Evolutionary conservation across 441 rosid species (phyloP).

Genomic region (Dalechampia spathulata): DNA sequence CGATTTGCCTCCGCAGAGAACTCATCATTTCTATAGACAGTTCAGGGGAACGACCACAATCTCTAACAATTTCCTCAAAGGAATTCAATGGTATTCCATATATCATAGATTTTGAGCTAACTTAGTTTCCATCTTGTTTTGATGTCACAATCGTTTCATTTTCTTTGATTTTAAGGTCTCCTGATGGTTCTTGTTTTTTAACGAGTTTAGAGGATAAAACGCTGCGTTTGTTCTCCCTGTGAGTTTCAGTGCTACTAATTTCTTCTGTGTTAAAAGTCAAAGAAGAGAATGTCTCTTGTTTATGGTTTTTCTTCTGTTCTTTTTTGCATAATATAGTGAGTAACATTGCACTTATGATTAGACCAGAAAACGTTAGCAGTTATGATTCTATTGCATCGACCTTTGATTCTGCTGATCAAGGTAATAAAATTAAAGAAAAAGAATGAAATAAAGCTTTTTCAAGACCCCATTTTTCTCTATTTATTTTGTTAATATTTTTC

Average conservation of each 20-base stretch:
- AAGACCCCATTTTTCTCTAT: too few relatives aligned
- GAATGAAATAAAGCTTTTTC: too few relatives aligned
- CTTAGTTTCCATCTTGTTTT: background rate
- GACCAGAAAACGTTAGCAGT: constrained; percentile 46
- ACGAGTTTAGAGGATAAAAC: constrained; percentile 65
- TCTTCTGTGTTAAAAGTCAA: too few relatives aligned
- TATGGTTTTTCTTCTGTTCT: too few relatives aligned
- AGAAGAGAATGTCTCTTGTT: too few relatives aligned
- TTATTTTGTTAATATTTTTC: constrained; percentile 5
- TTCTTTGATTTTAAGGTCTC: constrained; percentile 45
- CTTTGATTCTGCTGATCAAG: constrained; percentile 36
- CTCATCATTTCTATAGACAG: constrained; percentile 52
- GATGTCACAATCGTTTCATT: background rate
- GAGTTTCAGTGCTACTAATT: constrained; percentile 16
- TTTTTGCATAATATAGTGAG: background rate
- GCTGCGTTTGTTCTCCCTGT: constrained; percentile 58
- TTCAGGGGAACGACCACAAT: constrained; percentile 37
- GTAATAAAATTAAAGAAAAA: constrained; percentile 6
- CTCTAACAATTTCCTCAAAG: constrained; percentile 84
- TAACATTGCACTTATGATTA: constrained; percentile 17
- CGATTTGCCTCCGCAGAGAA: constrained; percentile 53
- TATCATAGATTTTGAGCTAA: background rate
- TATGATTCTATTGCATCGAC: constrained; percentile 23
- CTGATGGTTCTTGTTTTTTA: constrained; percentile 73
- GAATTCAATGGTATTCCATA: constrained; percentile 54